A percentile compares a stretch with the other conserved stretches of the same genome.
Conservation (phyloP, 345 rosid species). For the Nephelium lappaceum region DNA sequence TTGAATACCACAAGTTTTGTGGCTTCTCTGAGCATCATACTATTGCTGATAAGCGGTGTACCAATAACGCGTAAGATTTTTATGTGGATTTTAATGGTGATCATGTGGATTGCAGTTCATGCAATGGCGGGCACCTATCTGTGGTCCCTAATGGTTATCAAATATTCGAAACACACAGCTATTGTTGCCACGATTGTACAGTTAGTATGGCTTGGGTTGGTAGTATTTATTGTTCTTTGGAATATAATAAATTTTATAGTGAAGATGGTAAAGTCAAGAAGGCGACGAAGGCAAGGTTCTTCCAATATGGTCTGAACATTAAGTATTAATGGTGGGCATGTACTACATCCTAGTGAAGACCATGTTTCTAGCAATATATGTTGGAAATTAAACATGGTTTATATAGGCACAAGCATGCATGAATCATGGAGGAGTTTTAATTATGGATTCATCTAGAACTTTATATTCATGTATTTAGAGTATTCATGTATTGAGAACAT, state of each 20-base stretch:
- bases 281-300: background rate
- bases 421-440: too few species aligned
- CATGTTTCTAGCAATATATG: too few species aligned
- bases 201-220: background rate
- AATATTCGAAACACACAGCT: too few species aligned
- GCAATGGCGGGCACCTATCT: background rate
- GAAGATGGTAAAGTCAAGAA: background rate
- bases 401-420: too few species aligned
- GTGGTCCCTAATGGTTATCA: background rate
- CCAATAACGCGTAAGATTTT: slow-evolving; percentile 16
- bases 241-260: background rate
- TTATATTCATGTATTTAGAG: too few species aligned
- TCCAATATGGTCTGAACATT: background rate
- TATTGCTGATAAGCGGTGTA: slow-evolving; percentile 32
- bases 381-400: too few species aligned
- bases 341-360: too few species aligned
- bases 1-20: slow-evolving; percentile 24
- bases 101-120: slow-evolving; percentile 26
- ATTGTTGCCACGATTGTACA: rapidly evolving
- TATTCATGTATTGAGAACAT: too few species aligned
- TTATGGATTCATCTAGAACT: too few species aligned
- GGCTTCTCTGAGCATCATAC: slow-evolving; percentile 28
- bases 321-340: too few species aligned
- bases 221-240: background rate
- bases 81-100: slow-evolving; percentile 35